phyloP scores from a whole-genome alignment of 148 eudicot species.

The Mesembryanthemum crystallinum region DNA sequence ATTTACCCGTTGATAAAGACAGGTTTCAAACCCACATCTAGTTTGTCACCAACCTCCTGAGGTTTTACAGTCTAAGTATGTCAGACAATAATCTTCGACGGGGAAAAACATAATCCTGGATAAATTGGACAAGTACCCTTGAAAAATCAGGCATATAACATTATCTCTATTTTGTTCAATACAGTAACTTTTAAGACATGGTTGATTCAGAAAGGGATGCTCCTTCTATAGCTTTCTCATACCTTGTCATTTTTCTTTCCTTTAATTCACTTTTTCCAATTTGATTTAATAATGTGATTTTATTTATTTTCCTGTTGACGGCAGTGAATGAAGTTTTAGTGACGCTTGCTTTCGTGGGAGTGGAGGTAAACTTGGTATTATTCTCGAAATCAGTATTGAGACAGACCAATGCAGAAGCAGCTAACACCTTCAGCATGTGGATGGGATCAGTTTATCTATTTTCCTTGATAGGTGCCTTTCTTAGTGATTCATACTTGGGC shows the following conservation, averaged over 20 bases:
- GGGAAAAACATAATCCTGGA: neutral
- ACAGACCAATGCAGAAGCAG: constrained; percentile 56
- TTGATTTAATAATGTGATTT: neutral
- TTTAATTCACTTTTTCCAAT: neutral
- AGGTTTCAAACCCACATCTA: neutral
- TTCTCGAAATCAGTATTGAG: constrained; percentile 50
- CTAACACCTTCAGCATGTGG: constrained; percentile 53
- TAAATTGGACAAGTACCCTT: neutral
- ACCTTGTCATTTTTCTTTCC: neutral
- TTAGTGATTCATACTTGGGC: constrained; percentile 55
- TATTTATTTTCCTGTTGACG: neutral
- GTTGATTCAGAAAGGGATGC: neutral
- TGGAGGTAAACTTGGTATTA: constrained; percentile 55
- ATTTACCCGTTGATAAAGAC: neutral
- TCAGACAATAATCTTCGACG: neutral
- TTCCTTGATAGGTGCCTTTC: constrained; percentile 53
- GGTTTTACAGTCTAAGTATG: no score
- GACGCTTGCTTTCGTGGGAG: constrained; percentile 51
- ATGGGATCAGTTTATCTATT: constrained; percentile 56
- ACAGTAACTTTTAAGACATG: neutral
- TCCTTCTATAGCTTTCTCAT: neutral
- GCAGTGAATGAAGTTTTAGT: constrained; percentile 51
- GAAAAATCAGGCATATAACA: neutral
- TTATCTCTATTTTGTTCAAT: neutral
- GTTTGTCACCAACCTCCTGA: no score